Conservation (phyloP, 73 alveolate genomes). For the Tetrahymena malaccensis region DNA sequence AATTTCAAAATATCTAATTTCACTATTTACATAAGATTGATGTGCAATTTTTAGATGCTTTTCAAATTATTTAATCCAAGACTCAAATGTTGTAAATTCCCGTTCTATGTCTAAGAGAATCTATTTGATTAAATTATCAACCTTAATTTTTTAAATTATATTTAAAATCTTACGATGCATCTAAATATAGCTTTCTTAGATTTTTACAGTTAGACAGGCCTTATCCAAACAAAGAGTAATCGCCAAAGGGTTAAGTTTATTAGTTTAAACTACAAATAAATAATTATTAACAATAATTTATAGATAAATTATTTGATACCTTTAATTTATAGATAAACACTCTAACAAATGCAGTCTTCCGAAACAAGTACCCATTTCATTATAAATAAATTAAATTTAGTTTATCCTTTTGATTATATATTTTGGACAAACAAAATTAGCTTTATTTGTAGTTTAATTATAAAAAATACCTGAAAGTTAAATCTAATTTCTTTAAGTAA, state of each 20-base stretch:
- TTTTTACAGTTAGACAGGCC: neutral
- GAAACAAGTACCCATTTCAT: neutral
- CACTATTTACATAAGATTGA: neutral
- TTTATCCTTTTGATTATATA: neutral
- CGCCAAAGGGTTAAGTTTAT: neutral
- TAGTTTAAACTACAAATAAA: neutral
- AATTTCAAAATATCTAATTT: no score
- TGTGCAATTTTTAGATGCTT: neutral
- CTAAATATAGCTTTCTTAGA: neutral
- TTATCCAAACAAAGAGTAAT: neutral
- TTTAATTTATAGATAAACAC: neutral
- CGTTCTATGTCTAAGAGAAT: neutral
- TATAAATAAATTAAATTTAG: neutral
- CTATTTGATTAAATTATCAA: neutral
- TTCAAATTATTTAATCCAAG: neutral
- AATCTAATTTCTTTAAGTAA: neutral
- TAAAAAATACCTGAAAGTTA: neutral
- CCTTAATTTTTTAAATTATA: no score
- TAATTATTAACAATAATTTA: neutral
- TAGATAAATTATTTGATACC: neutral
- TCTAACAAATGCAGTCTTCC: neutral
- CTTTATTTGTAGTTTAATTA: neutral
- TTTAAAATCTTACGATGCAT: neutral
- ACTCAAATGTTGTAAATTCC: no score
- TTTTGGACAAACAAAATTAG: neutral